A percentile compares a stretch with the other conserved stretches of the same genome.
Evolutionary conservation across 108 stramenopile genomes (phyloP).

Genomic region (Discostella stelligeroides): DNA sequence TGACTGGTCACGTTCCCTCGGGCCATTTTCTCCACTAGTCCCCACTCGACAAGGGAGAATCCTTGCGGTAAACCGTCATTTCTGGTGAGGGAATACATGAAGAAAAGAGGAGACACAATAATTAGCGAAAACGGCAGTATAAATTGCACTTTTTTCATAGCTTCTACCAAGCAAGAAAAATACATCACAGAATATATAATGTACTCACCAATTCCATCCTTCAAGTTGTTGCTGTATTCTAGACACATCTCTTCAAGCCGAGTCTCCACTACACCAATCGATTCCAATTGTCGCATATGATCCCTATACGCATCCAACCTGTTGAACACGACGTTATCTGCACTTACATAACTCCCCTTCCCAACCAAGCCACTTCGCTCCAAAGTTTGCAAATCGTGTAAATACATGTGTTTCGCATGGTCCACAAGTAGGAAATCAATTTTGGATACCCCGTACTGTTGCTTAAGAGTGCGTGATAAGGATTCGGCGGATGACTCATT

Average conservation of each 20-base stretch:
- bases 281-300: slow-evolving; percentile 54
- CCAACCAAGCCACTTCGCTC: slow-evolving; percentile 47
- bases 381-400: slow-evolving; percentile 66
- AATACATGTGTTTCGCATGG: slow-evolving; percentile 85
- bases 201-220: slow-evolving; percentile 52
- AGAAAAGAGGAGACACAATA: background rate
- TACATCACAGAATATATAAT: background rate
- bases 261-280: slow-evolving; percentile 60
- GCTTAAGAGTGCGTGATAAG: background rate
- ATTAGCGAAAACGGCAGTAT: no score
- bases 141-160: no score
- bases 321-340: slow-evolving; percentile 88
- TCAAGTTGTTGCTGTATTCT: slow-evolving; percentile 66
- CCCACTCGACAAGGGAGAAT: slow-evolving; percentile 11
- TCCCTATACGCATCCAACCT: slow-evolving; percentile 69
- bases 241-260: slow-evolving; percentile 62
- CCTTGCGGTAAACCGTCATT: slow-evolving; percentile 42
- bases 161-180: background rate
- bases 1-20: no score
- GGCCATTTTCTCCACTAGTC: no score
- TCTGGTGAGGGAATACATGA: slow-evolving; percentile 4
- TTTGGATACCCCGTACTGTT: slow-evolving; percentile 5
- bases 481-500: background rate
- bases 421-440: slow-evolving; percentile 86
- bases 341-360: slow-evolving; percentile 65